Conservation (phyloP, 2,329 filamentous ascomycete genomes). For the Fonsecaea pugnacius region DNA sequence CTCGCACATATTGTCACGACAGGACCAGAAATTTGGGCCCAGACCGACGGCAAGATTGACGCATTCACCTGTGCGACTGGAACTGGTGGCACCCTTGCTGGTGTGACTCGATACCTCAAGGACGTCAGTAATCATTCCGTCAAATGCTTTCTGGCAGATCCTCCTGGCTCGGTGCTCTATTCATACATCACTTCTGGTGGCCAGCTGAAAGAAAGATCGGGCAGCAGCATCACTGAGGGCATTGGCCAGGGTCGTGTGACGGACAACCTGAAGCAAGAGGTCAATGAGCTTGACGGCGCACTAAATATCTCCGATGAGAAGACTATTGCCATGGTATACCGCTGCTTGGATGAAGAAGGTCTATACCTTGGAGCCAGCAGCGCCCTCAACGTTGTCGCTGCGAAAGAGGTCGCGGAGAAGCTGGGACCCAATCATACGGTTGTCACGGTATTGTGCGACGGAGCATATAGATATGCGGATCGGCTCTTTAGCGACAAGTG, state of each 20-base stretch:
- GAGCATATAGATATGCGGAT: conserved; percentile 96
- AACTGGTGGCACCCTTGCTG: conserved; percentile 88
- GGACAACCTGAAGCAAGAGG: conserved; percentile 87
- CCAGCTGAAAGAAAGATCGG: conserved; percentile 76
- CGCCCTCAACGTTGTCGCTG: conserved; percentile 91
- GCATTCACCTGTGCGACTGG: conserved; percentile 96
- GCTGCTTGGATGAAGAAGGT: conserved; percentile 93
- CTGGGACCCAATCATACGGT: conserved; percentile 87
- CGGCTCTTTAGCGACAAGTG: conserved; percentile 89
- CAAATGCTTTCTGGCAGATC: conserved; percentile 88
- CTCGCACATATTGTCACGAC: conserved; percentile 96
- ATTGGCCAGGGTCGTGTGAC: conserved; percentile 96
- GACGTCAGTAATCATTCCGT: conserved; percentile 76
- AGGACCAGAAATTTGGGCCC: conserved; percentile 94
- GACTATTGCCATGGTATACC: conserved; percentile 96
- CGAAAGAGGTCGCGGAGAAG: conserved; percentile 89
- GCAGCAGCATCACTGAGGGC: conserved; percentile 93
- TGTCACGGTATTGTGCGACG: conserved; percentile 92
- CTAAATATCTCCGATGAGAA: conserved; percentile 87
- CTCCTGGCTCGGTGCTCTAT: conserved; percentile 89
- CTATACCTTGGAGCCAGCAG: conserved; percentile 94
- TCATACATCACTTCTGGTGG: conserved; percentile 87
- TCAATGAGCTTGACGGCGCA: conserved; percentile 81
- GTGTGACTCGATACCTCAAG: conserved; percentile 86
- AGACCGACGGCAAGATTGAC: conserved; percentile 83